phyloP scores from a whole-genome alignment of 2,329 filamentous ascomycete genomes.

The Alternaria metachromatica region DNA sequence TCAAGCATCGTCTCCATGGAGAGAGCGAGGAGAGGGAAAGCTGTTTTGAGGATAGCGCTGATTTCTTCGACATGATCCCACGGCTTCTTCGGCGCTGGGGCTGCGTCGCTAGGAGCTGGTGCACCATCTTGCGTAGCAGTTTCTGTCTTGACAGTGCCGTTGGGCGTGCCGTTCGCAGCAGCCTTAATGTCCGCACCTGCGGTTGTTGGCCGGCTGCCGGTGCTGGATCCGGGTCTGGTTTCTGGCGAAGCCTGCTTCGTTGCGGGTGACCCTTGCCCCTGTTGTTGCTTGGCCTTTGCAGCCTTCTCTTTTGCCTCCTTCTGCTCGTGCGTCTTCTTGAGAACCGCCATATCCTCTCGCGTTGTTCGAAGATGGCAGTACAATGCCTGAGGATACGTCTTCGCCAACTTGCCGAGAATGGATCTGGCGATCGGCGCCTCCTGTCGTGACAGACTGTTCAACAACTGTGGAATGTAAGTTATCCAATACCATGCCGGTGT shows the following conservation, averaged over 20 bases:
- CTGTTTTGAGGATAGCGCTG: slow-evolving; percentile 93
- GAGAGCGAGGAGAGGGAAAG: slow-evolving; percentile 90
- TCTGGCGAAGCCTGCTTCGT: slow-evolving; percentile 49
- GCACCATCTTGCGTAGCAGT: slow-evolving; percentile 38
- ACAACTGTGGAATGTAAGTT: slow-evolving; percentile 94
- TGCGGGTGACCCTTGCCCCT: slow-evolving; percentile 49
- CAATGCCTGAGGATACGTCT: slow-evolving; percentile 89
- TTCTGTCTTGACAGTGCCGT: slow-evolving; percentile 50
- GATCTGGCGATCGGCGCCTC: slow-evolving; percentile 86
- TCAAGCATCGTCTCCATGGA: slow-evolving; percentile 99
- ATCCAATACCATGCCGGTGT: slow-evolving; percentile 99
- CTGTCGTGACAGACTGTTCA: slow-evolving; percentile 88
- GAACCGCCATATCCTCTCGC: slow-evolving; percentile 88
- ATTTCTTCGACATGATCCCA: slow-evolving; percentile 98
- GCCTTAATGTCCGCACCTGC: slow-evolving; percentile 57
- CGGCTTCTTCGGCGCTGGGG: slow-evolving; percentile 68
- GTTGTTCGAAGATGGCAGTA: slow-evolving; percentile 96
- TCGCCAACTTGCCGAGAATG: slow-evolving; percentile 91
- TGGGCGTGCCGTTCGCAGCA: slow-evolving; percentile 56
- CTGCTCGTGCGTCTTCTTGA: slow-evolving; percentile 83
- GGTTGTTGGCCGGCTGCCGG: slow-evolving; percentile 37
- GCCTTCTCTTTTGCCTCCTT: slow-evolving; percentile 65
- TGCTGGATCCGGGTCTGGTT: slow-evolving; percentile 39
- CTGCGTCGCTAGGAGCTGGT: slow-evolving; percentile 28
- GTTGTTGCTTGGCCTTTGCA: slow-evolving; percentile 66